Evolutionary conservation across 257 asterid species (phyloP), one percentile per base, ranked within the genome.

Genomic region (Plantago elongata): DNA sequence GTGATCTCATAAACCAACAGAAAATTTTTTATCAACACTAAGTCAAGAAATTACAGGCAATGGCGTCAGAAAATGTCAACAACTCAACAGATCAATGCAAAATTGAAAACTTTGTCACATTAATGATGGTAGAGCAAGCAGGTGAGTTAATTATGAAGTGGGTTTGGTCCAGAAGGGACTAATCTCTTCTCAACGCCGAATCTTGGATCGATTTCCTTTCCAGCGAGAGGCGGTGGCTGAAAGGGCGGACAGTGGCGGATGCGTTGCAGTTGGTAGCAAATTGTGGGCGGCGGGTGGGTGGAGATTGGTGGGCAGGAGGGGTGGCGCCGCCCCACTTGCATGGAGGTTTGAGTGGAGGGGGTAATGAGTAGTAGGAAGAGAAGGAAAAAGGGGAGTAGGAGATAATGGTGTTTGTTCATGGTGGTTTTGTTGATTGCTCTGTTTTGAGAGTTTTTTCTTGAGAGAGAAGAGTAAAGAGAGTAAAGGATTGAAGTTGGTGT

Each of bases 161-260:
- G 97, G 69, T 89, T 87, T 15, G 97, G 97, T 61, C 97, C 95
- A 40, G 97, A 84, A 37, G 97, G 95, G 40, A 89, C 95, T 64
- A 86, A 60, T 78, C 97, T 72, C 69, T 84, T 86, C 59, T 77
- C 88, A 0, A 86, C 97, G 7, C 94, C 92, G 54, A 76, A 86
- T 74, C 95, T 81, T 14, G 97, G 94, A 61, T 89, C 92, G 34
- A 89, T 84, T 71, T 89, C 92, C 27, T 62, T 62, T 9, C 10
- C 69, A 3, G 9, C 61, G 4, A 82, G 72, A 1, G 73, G 74
- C 0, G 79, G 78, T 1, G 77, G 62, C 0, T 72, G 76, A 46
- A 70, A 75, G 8, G 90, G 85, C 15, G 85, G 83, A 67, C 90
- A 82, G 78, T 54, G 83, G 67, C 81, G 85, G 74, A 81, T 59